Conservation (phyloP, 345 rosid genomes). For the Euphorbia peplus region DNA sequence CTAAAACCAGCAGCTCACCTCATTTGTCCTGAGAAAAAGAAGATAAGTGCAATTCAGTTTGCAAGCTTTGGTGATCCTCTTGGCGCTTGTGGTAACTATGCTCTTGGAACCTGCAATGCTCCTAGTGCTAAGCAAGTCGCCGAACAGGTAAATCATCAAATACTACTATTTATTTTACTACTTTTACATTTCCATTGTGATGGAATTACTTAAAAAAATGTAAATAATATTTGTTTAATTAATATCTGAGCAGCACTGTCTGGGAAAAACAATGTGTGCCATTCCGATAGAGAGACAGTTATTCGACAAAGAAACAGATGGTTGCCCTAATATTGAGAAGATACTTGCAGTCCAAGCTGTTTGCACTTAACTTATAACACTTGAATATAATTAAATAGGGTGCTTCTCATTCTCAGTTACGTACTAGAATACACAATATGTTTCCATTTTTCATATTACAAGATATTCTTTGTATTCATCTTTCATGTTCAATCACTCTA, state of each 20-base stretch:
- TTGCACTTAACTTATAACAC: slow-evolving; percentile 37
- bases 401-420: neutral
- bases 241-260: slow-evolving; percentile 40
- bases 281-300: slow-evolving; percentile 44
- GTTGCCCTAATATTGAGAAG: slow-evolving; percentile 46
- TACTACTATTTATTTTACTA: no score
- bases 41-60: slow-evolving; percentile 58
- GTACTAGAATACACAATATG: no score
- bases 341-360: slow-evolving; percentile 65
- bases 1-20: slow-evolving; percentile 47
- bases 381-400: neutral
- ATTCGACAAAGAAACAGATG: slow-evolving; percentile 37
- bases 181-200: no score
- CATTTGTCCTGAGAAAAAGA: slow-evolving; percentile 44
- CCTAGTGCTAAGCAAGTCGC: slow-evolving; percentile 49
- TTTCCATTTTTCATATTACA: no score
- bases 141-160: slow-evolving; percentile 55
- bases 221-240: no score
- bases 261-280: slow-evolving; percentile 54
- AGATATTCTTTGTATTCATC: no score
- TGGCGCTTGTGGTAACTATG: slow-evolving; percentile 62
- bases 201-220: no score
- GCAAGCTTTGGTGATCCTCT: slow-evolving; percentile 78
- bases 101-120: slow-evolving; percentile 52
- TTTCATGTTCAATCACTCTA: no score